Conservation (phyloP, 176 grass and related monocot species). For the Thalia dealbata region DNA sequence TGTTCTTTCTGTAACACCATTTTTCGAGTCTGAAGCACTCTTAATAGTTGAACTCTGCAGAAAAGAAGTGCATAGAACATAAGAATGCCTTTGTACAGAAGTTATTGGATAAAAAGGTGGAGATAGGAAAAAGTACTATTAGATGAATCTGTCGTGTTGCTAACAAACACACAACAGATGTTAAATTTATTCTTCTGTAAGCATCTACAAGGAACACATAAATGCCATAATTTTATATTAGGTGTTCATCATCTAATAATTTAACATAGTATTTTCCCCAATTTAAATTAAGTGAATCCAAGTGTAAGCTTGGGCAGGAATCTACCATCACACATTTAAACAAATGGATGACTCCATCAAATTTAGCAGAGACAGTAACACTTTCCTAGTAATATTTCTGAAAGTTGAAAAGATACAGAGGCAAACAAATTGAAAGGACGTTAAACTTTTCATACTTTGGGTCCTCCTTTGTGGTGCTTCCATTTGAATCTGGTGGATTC, state of each 20-base stretch:
- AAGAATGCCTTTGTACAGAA: constrained; percentile 11
- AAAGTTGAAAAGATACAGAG: background rate
- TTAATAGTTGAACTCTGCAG: constrained; percentile 74
- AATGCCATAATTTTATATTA: background rate
- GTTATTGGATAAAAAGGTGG: background rate
- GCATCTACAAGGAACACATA: background rate
- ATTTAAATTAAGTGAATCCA: too few relatives aligned
- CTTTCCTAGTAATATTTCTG: too few relatives aligned
- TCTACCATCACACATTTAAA: too few relatives aligned
- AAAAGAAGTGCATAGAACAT: constrained; percentile 1
- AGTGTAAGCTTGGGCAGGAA: too few relatives aligned
- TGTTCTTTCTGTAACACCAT: constrained; percentile 84
- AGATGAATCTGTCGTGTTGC: background rate
- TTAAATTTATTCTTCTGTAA: background rate
- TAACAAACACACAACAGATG: background rate
- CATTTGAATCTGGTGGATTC: constrained; percentile 37
- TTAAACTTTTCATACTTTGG: constrained; percentile 54
- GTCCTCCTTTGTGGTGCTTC: constrained; percentile 54
- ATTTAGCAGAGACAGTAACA: too few relatives aligned
- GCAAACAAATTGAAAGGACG: background rate
- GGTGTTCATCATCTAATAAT: background rate
- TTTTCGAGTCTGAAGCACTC: constrained; percentile 79
- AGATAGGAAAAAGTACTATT: background rate
- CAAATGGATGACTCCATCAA: too few relatives aligned
- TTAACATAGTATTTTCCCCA: too few relatives aligned